A percentile compares a stretch with the other conserved stretches of the same genome.
Evolutionary conservation across 1,139 yeast species (phyloP).

Genomic region (Yarrowia galli): DNA sequence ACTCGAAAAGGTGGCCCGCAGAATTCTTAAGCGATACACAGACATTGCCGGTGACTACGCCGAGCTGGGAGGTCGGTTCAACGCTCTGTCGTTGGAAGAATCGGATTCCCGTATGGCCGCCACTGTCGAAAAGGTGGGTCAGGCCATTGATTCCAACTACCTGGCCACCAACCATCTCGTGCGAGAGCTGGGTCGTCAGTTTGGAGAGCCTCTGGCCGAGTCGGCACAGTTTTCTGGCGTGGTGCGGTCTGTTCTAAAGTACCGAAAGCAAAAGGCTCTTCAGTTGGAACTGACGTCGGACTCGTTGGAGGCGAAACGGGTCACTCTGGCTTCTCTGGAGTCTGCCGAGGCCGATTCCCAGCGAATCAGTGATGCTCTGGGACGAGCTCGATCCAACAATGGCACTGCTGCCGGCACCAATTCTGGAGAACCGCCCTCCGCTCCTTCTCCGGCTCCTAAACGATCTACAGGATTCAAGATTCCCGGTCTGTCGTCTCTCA

Average conservation of each 20-base stretch:
- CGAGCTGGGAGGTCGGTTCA: constrained; percentile 74
- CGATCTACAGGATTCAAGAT: constrained; percentile 50
- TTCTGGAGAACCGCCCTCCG: neutral
- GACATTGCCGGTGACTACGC: constrained; percentile 72
- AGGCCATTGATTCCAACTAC: constrained; percentile 76
- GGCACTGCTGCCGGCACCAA: neutral
- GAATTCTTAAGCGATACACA: constrained; percentile 65
- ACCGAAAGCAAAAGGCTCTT: constrained; percentile 69
- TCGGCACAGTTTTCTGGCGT: constrained; percentile 77
- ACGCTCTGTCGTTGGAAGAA: constrained; percentile 75
- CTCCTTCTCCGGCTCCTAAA: constrained; percentile 33
- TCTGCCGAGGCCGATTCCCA: constrained; percentile 55
- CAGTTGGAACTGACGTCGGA: constrained; percentile 69
- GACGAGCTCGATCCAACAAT: constrained; percentile 9
- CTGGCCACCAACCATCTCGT: constrained; percentile 71
- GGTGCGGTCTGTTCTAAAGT: constrained; percentile 71
- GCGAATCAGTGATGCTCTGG: constrained; percentile 47
- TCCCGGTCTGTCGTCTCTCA: constrained; percentile 60
- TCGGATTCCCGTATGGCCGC: constrained; percentile 54
- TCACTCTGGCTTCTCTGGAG: constrained; percentile 52
- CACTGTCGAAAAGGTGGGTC: constrained; percentile 77
- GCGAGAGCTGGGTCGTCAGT: constrained; percentile 71
- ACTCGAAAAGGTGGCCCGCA: constrained; percentile 71
- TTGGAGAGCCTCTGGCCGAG: constrained; percentile 86
- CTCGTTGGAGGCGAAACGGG: constrained; percentile 57